Percentiles rank a stretch among this genome's conserved stretches.
Evolutionary conservation across 2,329 filamentous ascomycete genomes (phyloP).

Genomic region (Thelonectria rubi): DNA sequence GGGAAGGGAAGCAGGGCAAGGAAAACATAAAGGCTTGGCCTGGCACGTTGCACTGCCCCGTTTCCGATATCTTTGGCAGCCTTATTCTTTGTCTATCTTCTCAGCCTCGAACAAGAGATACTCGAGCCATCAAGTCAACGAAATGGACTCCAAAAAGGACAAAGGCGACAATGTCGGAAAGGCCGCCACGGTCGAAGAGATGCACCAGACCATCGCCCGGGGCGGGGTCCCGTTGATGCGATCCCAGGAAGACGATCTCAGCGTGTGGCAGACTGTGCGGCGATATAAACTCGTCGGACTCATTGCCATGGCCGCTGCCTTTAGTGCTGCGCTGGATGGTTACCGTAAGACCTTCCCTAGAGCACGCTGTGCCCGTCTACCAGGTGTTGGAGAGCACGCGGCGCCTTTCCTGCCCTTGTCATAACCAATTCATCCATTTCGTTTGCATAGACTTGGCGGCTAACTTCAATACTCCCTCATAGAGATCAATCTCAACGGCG

Average conservation of each 20-base stretch:
- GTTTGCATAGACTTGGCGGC: no score
- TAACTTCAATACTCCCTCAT: background rate
- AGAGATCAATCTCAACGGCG: conserved; percentile 47
- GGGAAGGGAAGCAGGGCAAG: background rate
- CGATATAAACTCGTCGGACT: conserved; percentile 47
- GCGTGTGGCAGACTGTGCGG: conserved; percentile 49
- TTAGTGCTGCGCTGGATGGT: conserved; percentile 53
- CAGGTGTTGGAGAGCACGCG: no score
- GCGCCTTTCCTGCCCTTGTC: no score
- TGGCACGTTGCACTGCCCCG: background rate
- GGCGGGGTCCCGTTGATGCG: conserved; percentile 44
- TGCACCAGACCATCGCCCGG: conserved; percentile 12
- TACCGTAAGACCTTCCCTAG: conserved; percentile 41
- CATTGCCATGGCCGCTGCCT: conserved; percentile 53
- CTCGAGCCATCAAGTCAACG: background rate
- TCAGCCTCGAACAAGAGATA: background rate
- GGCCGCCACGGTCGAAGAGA: conserved; percentile 7
- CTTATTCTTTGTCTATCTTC: background rate
- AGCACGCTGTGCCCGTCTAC: no score
- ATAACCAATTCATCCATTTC: no score
- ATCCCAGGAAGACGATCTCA: conserved; percentile 48
- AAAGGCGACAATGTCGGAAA: conserved; percentile 29
- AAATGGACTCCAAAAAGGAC: conserved; percentile 16
- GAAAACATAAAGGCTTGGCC: conserved; percentile 9
- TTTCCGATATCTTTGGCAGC: background rate